Evolutionary conservation across 192 early-diverging fungal species (phyloP).

Genomic region (Pecoramyces ruminantium): DNA sequence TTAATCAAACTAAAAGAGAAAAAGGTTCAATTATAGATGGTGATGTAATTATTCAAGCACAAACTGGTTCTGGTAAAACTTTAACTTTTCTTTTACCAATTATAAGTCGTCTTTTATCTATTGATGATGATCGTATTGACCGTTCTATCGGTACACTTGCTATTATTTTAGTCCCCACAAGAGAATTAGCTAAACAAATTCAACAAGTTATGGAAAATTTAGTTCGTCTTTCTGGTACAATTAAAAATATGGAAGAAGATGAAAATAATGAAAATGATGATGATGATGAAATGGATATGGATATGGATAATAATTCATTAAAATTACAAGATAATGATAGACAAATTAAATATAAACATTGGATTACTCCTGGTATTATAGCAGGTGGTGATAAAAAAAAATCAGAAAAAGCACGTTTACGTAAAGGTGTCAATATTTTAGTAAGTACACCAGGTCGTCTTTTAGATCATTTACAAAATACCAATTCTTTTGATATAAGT

Average conservation of each 20-base stretch:
- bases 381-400: slow-evolving; percentile 68
- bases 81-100: slow-evolving; percentile 88
- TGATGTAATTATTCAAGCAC: slow-evolving; percentile 83
- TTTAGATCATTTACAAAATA: slow-evolving; percentile 69
- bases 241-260: background rate
- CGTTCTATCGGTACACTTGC: slow-evolving; percentile 72
- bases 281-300: background rate
- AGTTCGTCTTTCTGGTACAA: slow-evolving; percentile 11
- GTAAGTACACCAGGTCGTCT: slow-evolving; percentile 92
- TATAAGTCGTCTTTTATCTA: slow-evolving; percentile 62
- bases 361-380: slow-evolving; percentile 70
- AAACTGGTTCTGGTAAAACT: slow-evolving; percentile 97
- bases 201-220: slow-evolving; percentile 55
- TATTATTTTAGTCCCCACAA: slow-evolving; percentile 88
- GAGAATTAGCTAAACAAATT: slow-evolving; percentile 94
- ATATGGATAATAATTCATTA: background rate
- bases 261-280: background rate
- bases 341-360: slow-evolving; percentile 19
- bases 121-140: slow-evolving; percentile 36
- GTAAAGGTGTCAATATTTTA: slow-evolving; percentile 72
- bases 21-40: slow-evolving; percentile 25
- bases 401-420: slow-evolving; percentile 62
- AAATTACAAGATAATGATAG: background rate
- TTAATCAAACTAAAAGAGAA: slow-evolving; percentile 28
- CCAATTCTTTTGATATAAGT: slow-evolving; percentile 62